phyloP scores from a whole-genome alignment of 2,329 filamentous ascomycete species.

The Cladophialophora exuberans region DNA sequence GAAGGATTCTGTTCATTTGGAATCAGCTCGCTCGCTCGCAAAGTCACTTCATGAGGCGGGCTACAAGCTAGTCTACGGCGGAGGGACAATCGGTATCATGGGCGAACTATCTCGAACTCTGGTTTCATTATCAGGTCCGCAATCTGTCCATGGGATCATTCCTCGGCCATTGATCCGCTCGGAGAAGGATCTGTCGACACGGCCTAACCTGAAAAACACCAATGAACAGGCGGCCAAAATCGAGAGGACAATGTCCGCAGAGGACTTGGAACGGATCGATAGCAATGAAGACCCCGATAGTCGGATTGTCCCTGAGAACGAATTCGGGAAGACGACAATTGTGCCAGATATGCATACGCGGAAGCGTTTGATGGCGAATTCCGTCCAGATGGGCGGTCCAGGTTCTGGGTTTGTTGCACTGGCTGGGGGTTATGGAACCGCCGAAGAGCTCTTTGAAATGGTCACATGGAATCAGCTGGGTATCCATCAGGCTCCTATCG shows the following conservation, averaged over 20 bases:
- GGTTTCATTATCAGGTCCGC: slow-evolving; percentile 77
- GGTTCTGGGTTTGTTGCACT: slow-evolving; percentile 90
- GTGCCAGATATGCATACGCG: slow-evolving; percentile 96
- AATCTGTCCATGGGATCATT: slow-evolving; percentile 89
- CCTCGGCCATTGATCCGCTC: slow-evolving; percentile 79
- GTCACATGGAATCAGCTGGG: slow-evolving; percentile 94
- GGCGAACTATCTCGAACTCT: slow-evolving; percentile 88
- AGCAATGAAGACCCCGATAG: slow-evolving; percentile 33
- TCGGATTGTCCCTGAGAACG: slow-evolving; percentile 41
- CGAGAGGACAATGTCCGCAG: slow-evolving; percentile 65
- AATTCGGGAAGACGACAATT: slow-evolving; percentile 82
- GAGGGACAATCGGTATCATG: slow-evolving; percentile 94
- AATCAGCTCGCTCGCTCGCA: slow-evolving; percentile 76
- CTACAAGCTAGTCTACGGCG: slow-evolving; percentile 88
- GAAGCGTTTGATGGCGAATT: slow-evolving; percentile 89
- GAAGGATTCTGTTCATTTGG: slow-evolving; percentile 72
- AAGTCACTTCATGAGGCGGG: slow-evolving; percentile 72
- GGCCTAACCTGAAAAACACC: slow-evolving; percentile 3
- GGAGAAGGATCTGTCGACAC: slow-evolving; percentile 52
- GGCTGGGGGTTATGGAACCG: slow-evolving; percentile 86
- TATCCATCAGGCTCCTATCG: slow-evolving; percentile 79
- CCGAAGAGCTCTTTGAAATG: slow-evolving; percentile 96
- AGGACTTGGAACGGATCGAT: slow-evolving; percentile 39
- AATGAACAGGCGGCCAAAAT: slow-evolving; percentile 38
- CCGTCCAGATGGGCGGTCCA: slow-evolving; percentile 78